Percentiles rank a stretch among this genome's conserved stretches.
These are phyloP conservation scores for Alloteropsis angusta DNA, from an alignment of 202 grass and related monocot genomes.

Conservation along the genomic window DNA sequence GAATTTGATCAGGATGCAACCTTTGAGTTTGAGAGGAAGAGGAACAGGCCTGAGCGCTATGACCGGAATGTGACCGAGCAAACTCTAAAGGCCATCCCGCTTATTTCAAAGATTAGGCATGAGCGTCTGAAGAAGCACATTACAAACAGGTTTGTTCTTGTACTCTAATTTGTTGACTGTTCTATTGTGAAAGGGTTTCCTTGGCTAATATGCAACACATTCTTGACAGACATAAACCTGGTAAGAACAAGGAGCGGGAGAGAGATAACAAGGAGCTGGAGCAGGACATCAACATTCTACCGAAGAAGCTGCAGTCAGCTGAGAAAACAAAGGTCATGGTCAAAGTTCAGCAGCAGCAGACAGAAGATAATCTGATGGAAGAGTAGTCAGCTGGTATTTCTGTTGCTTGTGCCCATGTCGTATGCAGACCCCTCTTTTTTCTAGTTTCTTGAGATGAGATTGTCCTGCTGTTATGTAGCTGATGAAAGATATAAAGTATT, in stretches of 20 bases:
- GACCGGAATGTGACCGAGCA: conserved; percentile 53
- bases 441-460: neutral
- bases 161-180: neutral
- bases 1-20: conserved; percentile 58
- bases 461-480: neutral
- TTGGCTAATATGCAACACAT: neutral
- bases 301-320: conserved; percentile 1
- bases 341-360: conserved; percentile 34
- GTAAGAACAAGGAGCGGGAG: conserved; percentile 32
- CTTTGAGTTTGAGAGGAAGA: conserved; percentile 95
- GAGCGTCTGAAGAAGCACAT: conserved; percentile 51
- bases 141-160: conserved; percentile 35
- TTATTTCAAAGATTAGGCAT: conserved; percentile 64
- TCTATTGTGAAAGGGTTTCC: neutral
- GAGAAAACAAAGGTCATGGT: conserved; percentile 45
- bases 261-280: conserved; percentile 55
- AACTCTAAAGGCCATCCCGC: conserved; percentile 71
- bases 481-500: neutral
- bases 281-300: conserved; percentile 47
- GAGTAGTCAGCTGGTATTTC: conserved; percentile 33
- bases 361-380: conserved; percentile 46
- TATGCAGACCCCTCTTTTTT: neutral
- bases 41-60: conserved; percentile 85
- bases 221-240: conserved; percentile 42
- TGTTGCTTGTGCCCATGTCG: neutral